Evolutionary conservation across 768 basidiomycete genomes (phyloP), one percentile per base, ranked within the genome.

Genomic region (Phlebiopsis gigantea): DNA sequence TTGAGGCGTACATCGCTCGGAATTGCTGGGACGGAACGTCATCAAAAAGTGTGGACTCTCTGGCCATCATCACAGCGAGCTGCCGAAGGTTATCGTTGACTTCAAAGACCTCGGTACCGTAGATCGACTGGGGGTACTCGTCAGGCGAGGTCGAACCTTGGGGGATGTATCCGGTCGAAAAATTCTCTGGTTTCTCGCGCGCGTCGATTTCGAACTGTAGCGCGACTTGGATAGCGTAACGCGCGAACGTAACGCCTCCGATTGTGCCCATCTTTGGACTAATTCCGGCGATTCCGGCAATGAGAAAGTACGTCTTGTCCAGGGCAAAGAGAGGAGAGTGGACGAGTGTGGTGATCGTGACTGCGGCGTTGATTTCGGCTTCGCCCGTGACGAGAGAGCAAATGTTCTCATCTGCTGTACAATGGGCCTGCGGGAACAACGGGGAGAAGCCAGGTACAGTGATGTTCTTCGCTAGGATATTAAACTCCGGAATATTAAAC

Each of bases 71-170:
- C 29, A 72, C 52, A 0, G 67, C 73, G 12, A 62, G 57, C 29
- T 71, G 64, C 7, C 73, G 69, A 12, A 78, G 68, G 55, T 67
- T 69, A 26, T 75, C 74, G 65, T 77, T 78, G 55, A 78, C 62
- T 63, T 76, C 74, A 64, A 73, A 77, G 17, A 77, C 72, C 66
- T 78, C 76, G n/a, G 75, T 77, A 21, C 77, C 77, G 62, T 77
- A 75, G 24, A 73, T 60, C 26, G 53, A 46, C 12, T 58, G 56
- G 8, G 68, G 71, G 25, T 57, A 63, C 30, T 66, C 47, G 50
- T 64, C 67, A 1, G 73, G 73, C 6, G 57, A 61, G 26, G 43
- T 60, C 14, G 70, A 63, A 1, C 70, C 73, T 43, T 65, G 67
- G 0, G 72, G 65, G 56, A 71, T 69, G 60, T 74, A 76, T 0